phyloP scores from a whole-genome alignment of 257 asterid species.

The Anisodus acutangulus region DNA sequence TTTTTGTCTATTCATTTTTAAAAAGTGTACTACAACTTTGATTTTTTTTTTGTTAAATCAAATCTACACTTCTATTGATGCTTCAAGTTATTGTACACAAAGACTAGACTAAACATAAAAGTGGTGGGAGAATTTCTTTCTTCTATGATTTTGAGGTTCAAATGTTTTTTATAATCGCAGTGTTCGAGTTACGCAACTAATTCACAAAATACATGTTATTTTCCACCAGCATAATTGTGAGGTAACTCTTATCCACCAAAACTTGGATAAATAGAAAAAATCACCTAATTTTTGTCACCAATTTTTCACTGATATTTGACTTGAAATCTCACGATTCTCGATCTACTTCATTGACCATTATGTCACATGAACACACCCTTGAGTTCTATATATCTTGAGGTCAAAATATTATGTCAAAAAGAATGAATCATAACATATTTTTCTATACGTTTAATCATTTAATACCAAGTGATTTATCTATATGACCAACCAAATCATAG shows the following conservation, averaged over 20 bases:
- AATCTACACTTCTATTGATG: background rate
- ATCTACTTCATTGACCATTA: no score
- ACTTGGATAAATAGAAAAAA: background rate
- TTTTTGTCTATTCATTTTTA: background rate
- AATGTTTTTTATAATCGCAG: background rate
- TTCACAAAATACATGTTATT: no score
- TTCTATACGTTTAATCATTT: background rate
- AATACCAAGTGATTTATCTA: background rate
- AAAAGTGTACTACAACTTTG: background rate
- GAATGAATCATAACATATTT: background rate
- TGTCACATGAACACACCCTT: no score
- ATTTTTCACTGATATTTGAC: no score
- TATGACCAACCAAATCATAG: background rate
- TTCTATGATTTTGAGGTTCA: background rate
- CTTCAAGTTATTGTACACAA: background rate
- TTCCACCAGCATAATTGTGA: background rate
- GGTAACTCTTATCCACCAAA: no score
- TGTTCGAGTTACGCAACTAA: background rate
- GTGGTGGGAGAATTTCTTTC: background rate
- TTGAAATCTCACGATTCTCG: no score
- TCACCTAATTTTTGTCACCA: background rate
- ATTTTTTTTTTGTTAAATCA: background rate
- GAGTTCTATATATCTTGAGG: no score
- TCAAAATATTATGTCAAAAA: background rate
- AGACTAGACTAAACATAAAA: background rate